phyloP scores from a whole-genome alignment of 495 filamentous ascomycete genomes.

The Polyplosphaeria fusca region DNA sequence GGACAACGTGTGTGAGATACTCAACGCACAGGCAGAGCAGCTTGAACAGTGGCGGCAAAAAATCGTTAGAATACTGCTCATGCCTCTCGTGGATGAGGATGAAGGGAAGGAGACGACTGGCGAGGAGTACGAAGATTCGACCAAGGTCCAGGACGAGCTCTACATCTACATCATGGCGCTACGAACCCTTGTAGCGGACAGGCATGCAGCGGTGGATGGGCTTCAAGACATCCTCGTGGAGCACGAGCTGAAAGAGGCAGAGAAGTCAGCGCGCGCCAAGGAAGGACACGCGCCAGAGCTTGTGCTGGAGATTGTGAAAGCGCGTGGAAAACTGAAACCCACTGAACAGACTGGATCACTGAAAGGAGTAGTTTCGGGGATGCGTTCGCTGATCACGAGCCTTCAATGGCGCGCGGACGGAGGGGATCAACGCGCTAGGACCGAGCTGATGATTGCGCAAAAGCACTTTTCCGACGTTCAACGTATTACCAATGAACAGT shows the following conservation, averaged over 20 bases:
- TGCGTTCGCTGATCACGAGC: conserved; percentile 59
- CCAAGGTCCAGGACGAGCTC: conserved; percentile 78
- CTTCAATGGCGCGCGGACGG: conserved; percentile 60
- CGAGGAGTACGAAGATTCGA: conserved; percentile 84
- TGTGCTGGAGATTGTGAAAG: conserved; percentile 58
- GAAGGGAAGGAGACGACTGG: conserved; percentile 69
- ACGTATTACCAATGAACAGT: conserved; percentile 60
- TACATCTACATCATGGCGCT: conserved; percentile 79
- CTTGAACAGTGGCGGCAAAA: conserved; percentile 71
- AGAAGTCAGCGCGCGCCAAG: conserved; percentile 48
- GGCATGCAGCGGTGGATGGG: conserved; percentile 70
- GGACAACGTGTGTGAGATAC: conserved; percentile 49
- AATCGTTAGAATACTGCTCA: conserved; percentile 64
- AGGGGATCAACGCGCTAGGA: conserved; percentile 59
- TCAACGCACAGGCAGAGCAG: conserved; percentile 67
- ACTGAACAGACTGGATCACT: conserved; percentile 58
- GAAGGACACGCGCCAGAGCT: conserved; percentile 69
- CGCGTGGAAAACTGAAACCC: conserved; percentile 58
- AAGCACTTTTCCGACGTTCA: conserved; percentile 57
- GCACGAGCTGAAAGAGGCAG: conserved; percentile 64
- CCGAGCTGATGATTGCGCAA: conserved; percentile 62
- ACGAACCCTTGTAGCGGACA: conserved; percentile 71
- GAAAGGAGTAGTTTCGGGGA: conserved; percentile 63
- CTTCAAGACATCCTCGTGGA: conserved; percentile 72
- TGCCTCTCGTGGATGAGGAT: conserved; percentile 80